Conservation (phyloP, 306 rosid genomes). For the Acacia melanoxylon region DNA sequence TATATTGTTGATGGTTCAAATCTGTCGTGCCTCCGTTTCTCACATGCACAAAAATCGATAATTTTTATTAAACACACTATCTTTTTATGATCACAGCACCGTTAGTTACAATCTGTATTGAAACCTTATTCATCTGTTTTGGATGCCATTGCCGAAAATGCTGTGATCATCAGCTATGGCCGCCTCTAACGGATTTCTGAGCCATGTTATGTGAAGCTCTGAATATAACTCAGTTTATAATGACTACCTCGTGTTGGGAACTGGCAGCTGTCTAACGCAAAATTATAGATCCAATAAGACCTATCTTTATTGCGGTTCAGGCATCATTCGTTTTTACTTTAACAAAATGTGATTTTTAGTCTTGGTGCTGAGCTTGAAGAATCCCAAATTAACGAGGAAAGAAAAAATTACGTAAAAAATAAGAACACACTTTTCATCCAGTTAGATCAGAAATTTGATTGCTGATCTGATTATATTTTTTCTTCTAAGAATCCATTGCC, state of each 20-base stretch:
- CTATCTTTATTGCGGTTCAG: neutral
- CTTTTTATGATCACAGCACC: neutral
- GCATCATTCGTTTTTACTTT: neutral
- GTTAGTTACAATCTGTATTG: neutral
- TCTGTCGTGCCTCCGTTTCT: neutral
- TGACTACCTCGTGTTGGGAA: neutral
- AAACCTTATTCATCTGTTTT: neutral
- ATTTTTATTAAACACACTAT: neutral
- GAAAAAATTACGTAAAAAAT: no score
- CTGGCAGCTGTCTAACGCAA: neutral
- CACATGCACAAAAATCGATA: neutral
- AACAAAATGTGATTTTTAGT: neutral
- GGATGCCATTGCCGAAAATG: neutral
- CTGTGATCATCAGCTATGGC: neutral
- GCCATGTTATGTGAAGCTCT: neutral
- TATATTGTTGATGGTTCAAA: neutral
- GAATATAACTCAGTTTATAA: no score
- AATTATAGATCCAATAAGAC: neutral
- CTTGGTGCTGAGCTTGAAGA: no score
- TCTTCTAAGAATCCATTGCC: no score
- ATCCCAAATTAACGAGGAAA: no score
- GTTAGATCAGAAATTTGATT: no score
- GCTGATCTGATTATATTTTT: no score
- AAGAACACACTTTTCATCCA: no score
- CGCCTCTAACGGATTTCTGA: neutral